Percentiles rank a stretch among this genome's conserved stretches.
Conservation (phyloP, 441 rosid species). For the Bocquillonia castaneifolia region DNA sequence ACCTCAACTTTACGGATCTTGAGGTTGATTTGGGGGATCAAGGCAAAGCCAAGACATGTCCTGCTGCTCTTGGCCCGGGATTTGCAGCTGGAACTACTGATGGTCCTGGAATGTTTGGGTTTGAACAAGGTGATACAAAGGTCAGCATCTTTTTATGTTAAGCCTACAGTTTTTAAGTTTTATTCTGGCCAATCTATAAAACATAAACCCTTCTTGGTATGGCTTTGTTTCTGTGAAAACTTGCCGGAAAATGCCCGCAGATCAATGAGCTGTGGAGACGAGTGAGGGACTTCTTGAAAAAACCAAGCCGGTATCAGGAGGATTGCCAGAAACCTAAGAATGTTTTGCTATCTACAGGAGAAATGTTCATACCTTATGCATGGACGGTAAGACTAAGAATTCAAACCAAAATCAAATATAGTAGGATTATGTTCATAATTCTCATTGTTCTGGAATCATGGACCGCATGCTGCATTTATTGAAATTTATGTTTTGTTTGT, state of each 20-base stretch:
- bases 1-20: conserved; percentile 42
- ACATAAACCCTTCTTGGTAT: no score
- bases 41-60: conserved; percentile 39
- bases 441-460: no score
- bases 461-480: no score
- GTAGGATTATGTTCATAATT: no score
- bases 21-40: conserved; percentile 40
- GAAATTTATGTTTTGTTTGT: no score
- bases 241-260: conserved; percentile 23
- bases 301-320: conserved; percentile 49
- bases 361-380: conserved; percentile 51
- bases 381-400: conserved; percentile 41
- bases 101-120: conserved; percentile 53
- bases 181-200: background rate
- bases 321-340: conserved; percentile 52
- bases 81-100: conserved; percentile 65
- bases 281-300: conserved; percentile 38
- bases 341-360: conserved; percentile 47
- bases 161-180: background rate
- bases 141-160: conserved; percentile 21
- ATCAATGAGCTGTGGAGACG: conserved; percentile 41
- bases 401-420: background rate
- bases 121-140: conserved; percentile 55
- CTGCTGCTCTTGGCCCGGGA: conserved; percentile 50
- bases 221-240: background rate